phyloP scores from a whole-genome alignment of 2,329 filamentous ascomycete species.

The Apiospora saccharicola region DNA sequence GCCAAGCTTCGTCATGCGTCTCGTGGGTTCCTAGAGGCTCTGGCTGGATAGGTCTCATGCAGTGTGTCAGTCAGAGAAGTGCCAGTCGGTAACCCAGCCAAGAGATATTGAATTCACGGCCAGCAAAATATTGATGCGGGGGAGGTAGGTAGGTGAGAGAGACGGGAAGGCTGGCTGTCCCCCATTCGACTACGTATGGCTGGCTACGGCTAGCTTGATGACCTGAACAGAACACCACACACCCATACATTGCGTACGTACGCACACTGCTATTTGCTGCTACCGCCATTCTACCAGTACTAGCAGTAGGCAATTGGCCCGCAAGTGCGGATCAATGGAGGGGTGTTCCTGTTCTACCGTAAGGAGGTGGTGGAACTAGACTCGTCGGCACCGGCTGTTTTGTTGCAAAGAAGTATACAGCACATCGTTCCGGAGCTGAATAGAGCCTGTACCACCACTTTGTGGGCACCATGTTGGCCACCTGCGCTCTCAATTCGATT shows the following conservation, averaged over 20 bases:
- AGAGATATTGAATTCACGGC: background rate
- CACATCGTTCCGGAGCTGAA: conserved; percentile 1
- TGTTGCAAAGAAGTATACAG: background rate
- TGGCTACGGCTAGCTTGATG: too few relatives aligned
- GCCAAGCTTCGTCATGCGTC: conserved; percentile 19
- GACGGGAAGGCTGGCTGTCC: background rate
- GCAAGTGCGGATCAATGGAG: conserved; percentile 12
- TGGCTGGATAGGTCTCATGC: background rate
- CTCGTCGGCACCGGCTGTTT: background rate
- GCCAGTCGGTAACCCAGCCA: background rate
- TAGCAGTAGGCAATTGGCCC: background rate
- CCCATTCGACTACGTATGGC: background rate
- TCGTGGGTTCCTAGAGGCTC: background rate
- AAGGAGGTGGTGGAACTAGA: conserved; percentile 7
- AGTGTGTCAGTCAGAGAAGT: background rate
- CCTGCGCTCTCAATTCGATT: background rate
- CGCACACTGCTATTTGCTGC: background rate
- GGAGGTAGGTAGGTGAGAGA: background rate
- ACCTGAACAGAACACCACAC: background rate
- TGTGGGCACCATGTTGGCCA: conserved; percentile 8
- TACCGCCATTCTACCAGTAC: background rate
- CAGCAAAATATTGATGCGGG: background rate
- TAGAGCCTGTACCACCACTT: conserved; percentile 4
- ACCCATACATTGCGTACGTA: background rate
- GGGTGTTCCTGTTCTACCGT: background rate